Evolutionary conservation across 495 filamentous ascomycete species (phyloP).

Genomic region (Aspergillus affinis): DNA sequence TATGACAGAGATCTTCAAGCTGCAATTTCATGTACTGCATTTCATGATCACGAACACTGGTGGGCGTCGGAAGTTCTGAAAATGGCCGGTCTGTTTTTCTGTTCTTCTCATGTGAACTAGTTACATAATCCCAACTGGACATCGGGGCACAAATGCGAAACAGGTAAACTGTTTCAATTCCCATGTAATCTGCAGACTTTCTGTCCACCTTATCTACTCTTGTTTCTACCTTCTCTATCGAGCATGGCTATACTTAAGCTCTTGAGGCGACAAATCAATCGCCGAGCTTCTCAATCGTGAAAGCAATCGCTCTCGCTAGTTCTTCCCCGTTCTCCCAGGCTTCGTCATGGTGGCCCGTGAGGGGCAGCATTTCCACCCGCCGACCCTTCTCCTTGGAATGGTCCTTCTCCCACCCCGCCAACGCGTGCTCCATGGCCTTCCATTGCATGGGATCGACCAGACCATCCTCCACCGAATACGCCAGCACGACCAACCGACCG

Average conservation of each 20-base stretch:
- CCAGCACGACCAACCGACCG: constrained; percentile 54
- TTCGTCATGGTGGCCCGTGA: constrained; percentile 66
- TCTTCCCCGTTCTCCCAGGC: constrained; percentile 53
- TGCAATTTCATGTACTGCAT: constrained; percentile 24
- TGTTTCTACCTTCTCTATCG: not conserved
- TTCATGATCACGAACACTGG: constrained; percentile 27
- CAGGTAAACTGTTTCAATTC: not conserved
- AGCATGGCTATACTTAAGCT: not conserved
- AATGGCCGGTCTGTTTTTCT: constrained; percentile 29
- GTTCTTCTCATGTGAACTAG: constrained; percentile 28
- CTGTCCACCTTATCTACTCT: not conserved
- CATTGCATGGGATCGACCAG: constrained; percentile 57
- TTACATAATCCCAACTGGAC: constrained; percentile 12
- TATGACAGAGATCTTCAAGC: constrained; percentile 29
- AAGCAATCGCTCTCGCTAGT: constrained; percentile 43
- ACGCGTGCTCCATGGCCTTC: constrained; percentile 43
- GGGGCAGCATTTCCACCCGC: constrained; percentile 35
- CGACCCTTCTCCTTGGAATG: constrained; percentile 23
- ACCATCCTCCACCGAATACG: constrained; percentile 59
- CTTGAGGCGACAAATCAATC: not conserved
- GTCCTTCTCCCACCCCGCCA: constrained; percentile 31
- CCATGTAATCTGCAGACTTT: not conserved
- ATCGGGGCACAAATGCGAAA: constrained; percentile 1
- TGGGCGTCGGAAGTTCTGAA: constrained; percentile 30
- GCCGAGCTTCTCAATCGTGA: constrained; percentile 33